Percentiles rank a stretch among this genome's conserved stretches.
These are phyloP conservation scores for Calonectria hongkongensis DNA, from an alignment of 2,329 filamentous ascomycete species.

Conservation along the genomic window DNA sequence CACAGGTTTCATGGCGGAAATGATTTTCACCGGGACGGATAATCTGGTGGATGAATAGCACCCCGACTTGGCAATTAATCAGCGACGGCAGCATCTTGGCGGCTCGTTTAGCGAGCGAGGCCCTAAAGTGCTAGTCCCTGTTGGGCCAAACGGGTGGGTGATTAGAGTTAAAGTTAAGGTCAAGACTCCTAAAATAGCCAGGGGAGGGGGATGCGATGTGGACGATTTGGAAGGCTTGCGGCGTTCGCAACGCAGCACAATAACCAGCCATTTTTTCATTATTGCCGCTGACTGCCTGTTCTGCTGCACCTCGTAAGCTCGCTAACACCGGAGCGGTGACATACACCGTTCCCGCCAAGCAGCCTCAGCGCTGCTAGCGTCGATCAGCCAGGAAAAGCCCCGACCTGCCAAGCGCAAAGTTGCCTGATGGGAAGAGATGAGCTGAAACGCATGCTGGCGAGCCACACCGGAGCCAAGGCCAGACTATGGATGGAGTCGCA, in stretches of 20 bases:
- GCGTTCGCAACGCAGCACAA: no score
- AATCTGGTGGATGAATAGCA: neutral
- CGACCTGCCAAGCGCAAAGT: neutral
- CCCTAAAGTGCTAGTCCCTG: neutral
- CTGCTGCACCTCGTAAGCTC: no score
- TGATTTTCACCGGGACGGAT: slow-evolving; percentile 12
- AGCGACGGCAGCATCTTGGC: slow-evolving; percentile 19
- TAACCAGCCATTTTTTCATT: no score
- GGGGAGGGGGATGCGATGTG: neutral
- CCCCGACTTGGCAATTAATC: slow-evolving; percentile 19
- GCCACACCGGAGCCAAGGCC: slow-evolving; percentile 24
- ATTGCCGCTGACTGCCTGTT: no score
- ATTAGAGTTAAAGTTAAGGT: slow-evolving; percentile 27
- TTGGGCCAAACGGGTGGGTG: neutral
- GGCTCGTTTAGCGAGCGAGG: slow-evolving; percentile 1
- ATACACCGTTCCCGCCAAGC: slow-evolving; percentile 9
- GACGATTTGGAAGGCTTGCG: no score
- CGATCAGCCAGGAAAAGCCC: neutral
- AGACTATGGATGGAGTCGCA: neutral
- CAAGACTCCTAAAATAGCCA: slow-evolving; percentile 9
- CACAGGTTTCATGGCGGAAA: slow-evolving; percentile 7
- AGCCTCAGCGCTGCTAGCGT: neutral
- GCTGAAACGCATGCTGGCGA: slow-evolving; percentile 6
- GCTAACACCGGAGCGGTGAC: neutral
- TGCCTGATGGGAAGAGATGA: slow-evolving; percentile 10